Evolutionary conservation across 768 basidiomycete genomes (phyloP).

Genomic region (Dacryopinax spathularia): DNA sequence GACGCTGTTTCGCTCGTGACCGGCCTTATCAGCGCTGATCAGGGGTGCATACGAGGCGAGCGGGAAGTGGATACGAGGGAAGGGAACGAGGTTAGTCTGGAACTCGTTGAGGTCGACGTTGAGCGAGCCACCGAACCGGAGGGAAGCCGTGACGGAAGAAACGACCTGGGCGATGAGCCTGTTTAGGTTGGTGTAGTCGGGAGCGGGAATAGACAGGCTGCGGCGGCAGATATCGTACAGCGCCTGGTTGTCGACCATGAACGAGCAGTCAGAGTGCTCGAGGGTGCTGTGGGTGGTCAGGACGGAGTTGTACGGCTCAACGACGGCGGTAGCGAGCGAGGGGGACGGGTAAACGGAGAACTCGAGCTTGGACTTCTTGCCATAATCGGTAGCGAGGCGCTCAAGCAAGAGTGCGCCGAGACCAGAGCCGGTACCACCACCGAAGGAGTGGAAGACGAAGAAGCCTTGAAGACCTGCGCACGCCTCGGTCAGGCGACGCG

Average conservation of each 20-base stretch:
- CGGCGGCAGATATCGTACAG: conserved; percentile 99
- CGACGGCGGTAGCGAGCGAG: conserved; percentile 85
- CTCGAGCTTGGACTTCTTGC: conserved; percentile 98
- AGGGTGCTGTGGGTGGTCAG: conserved; percentile 97
- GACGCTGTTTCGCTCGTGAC: conserved; percentile 93
- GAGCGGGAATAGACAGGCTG: conserved; percentile 68
- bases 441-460: conserved; percentile 99
- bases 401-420: conserved; percentile 96
- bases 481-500: conserved; percentile 93
- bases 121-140: conserved; percentile 92
- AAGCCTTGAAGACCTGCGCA: conserved; percentile 97
- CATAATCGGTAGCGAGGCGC: conserved; percentile 93
- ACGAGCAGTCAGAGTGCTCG: conserved; percentile 99
- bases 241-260: conserved; percentile 99
- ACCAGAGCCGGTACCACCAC: conserved; percentile 98
- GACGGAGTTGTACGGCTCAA: conserved; percentile 86
- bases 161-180: conserved; percentile 96
- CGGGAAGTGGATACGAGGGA: conserved; percentile 98
- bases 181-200: conserved; percentile 89
- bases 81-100: conserved; percentile 96
- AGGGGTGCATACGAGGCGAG: conserved; percentile 92
- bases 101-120: conserved; percentile 98
- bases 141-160: conserved; percentile 90
- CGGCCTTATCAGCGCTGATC: conserved; percentile 80
- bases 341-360: conserved; percentile 96